Evolutionary conservation across 2,329 filamentous ascomycete species (phyloP).

Genomic region (Pyrenophora seminiperda): DNA sequence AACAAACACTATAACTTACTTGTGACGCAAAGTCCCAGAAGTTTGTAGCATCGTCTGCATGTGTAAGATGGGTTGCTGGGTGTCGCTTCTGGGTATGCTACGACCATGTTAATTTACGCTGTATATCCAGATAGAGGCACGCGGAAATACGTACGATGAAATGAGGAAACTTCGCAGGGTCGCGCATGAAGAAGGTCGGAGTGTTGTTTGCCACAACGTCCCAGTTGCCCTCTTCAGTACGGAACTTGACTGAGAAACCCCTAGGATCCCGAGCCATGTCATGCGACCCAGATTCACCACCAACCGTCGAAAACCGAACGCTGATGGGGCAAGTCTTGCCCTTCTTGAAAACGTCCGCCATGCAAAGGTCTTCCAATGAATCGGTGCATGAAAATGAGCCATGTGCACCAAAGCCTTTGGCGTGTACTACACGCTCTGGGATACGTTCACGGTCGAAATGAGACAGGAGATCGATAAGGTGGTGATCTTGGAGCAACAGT

Average conservation of each 20-base stretch:
- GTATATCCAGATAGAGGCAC: no score
- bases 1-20: no score
- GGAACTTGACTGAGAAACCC: constrained; percentile 75
- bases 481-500: constrained; percentile 60
- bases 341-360: constrained; percentile 58
- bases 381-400: constrained; percentile 56
- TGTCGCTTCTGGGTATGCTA: constrained; percentile 74
- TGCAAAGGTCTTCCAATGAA: constrained; percentile 52
- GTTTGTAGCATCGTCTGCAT: constrained; percentile 67
- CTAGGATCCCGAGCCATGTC: constrained; percentile 74
- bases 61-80: constrained; percentile 70
- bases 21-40: constrained; percentile 68
- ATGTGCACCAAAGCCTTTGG: constrained; percentile 57
- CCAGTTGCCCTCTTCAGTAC: constrained; percentile 75
- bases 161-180: constrained; percentile 69
- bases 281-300: constrained; percentile 72
- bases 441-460: constrained; percentile 59
- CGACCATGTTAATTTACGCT: not conserved
- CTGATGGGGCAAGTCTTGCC: constrained; percentile 73
- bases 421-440: constrained; percentile 58
- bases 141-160: constrained; percentile 56
- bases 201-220: constrained; percentile 76
- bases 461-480: constrained; percentile 56
- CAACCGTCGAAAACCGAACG: constrained; percentile 75
- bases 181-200: constrained; percentile 75